These are phyloP conservation scores for Candida silvicultrix DNA, from an alignment of 805 yeast species.

Conservation along the genomic window DNA sequence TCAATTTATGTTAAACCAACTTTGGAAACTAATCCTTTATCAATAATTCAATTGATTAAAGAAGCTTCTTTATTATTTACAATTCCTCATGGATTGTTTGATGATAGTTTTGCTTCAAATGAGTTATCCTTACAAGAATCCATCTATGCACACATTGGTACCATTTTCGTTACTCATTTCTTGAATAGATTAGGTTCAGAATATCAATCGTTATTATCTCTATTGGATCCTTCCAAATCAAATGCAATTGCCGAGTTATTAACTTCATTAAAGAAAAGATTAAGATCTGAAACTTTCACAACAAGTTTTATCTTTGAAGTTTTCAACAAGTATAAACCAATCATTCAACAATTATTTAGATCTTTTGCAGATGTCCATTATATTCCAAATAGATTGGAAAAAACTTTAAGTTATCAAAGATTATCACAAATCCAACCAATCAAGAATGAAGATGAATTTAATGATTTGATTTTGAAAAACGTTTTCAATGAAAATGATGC, in stretches of 20 bases:
- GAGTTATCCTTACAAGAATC: constrained; percentile 90
- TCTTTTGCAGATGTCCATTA: constrained; percentile 91
- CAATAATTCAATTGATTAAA: constrained; percentile 83
- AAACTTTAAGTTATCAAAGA: constrained; percentile 84
- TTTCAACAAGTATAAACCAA: constrained; percentile 59
- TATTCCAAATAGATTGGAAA: constrained; percentile 59
- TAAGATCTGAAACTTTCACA: constrained; percentile 90
- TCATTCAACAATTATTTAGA: constrained; percentile 79
- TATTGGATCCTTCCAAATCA: constrained; percentile 45
- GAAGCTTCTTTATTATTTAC: constrained; percentile 92
- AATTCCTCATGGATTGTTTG: constrained; percentile 82
- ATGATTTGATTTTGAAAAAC: constrained; percentile 54
- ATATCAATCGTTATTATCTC: constrained; percentile 59
- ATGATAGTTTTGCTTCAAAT: constrained; percentile 62
- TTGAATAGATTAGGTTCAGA: constrained; percentile 91
- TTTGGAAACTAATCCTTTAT: constrained; percentile 48
- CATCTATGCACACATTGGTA: constrained; percentile 90
- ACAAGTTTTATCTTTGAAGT: constrained; percentile 76
- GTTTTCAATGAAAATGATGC: constrained; percentile 75
- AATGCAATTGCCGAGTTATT: constrained; percentile 71
- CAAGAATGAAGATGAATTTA: constrained; percentile 68
- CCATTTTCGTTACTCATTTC: constrained; percentile 89
- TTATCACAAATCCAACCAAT: constrained; percentile 72
- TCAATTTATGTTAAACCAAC: constrained; percentile 76
- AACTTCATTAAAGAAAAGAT: constrained; percentile 74